Base-by-base conservation (phyloP, 2,329 filamentous ascomycete genomes). In the Fusarium piperis region DNA sequence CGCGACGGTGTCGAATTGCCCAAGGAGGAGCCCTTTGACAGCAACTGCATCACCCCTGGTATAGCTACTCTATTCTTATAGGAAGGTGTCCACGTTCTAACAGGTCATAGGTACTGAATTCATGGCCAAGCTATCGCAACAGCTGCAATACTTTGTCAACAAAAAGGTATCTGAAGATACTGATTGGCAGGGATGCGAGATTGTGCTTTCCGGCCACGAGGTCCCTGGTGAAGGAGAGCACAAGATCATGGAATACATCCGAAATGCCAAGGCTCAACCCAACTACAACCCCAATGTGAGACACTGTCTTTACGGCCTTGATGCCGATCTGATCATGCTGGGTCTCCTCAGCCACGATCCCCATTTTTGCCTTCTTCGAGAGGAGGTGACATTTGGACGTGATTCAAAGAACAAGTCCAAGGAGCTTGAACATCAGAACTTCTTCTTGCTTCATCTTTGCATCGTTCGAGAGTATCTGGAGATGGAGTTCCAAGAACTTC, bases 241-340 rank as follows among this genome's bases (percentile, higher is more conserved):
- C 86, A 99, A 99, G 85, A 97, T 99, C 83, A 99, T 99, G 96
- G 97, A 99, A 83, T 99, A 99, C 82, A 99, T 99, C 81, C 93
- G 96, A 75, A 94, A 97, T 82, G 94, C 96, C 70, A 98, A 98
- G 86, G 94, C 95, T 55, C 96, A 99, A 82, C 93, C 93, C 3
- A 90, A 92, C 71, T 99, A 99, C 82, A 92, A 97, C 80, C 89
- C 94, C 56, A 98, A 99, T 78, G 90, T 97, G 69, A 93, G 96
- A 64, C 96, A 99, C 83, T 99, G 97, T 82, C 87, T 99, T 70
- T 99, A 99, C 83, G 97, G 97, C 26, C 88, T 99, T 56, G 96
- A 99, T 83, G 96, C 96, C 48, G 96, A 99, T 85, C 85, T 99
- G 72, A 99, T 99, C 85, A 99, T 99, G 97, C 85, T 99, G 83